Conservation (phyloP, 148 eudicot species). For the Polygonum aviculare region DNA sequence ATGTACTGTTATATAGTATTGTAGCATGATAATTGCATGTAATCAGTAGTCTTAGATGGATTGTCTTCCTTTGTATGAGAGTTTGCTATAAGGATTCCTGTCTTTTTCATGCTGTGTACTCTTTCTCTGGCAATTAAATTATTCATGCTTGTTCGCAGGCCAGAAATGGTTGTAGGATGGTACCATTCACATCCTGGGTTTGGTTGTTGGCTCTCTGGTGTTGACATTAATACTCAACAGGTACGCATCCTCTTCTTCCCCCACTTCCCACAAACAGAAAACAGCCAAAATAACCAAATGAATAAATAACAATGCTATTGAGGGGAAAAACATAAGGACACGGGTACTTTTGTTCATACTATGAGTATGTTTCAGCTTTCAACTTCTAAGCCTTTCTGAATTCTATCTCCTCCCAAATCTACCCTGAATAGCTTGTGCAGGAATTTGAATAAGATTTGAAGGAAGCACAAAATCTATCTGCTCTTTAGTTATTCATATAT, state of each 20-base stretch:
- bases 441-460: background rate
- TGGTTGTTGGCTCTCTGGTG: conserved; percentile 70
- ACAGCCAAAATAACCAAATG: background rate
- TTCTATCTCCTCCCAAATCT: background rate
- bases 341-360: background rate
- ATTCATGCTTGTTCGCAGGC: conserved; percentile 20
- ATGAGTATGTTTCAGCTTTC: background rate
- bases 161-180: conserved; percentile 63
- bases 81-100: background rate
- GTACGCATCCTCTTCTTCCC: conserved; percentile 14
- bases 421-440: background rate
- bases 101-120: background rate
- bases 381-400: background rate
- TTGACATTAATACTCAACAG: conserved; percentile 67
- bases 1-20: background rate
- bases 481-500: background rate
- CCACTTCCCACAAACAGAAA: background rate
- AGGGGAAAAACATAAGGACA: background rate
- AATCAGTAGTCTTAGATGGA: background rate
- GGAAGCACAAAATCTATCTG: background rate
- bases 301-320: background rate
- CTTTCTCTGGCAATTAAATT: background rate
- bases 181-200: conserved; percentile 74
- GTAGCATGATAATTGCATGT: background rate
- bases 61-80: background rate